Evolutionary conservation across 2,329 filamentous ascomycete species (phyloP), one percentile per base, ranked within the genome.

Genomic region (Fusarium xyrophilum): DNA sequence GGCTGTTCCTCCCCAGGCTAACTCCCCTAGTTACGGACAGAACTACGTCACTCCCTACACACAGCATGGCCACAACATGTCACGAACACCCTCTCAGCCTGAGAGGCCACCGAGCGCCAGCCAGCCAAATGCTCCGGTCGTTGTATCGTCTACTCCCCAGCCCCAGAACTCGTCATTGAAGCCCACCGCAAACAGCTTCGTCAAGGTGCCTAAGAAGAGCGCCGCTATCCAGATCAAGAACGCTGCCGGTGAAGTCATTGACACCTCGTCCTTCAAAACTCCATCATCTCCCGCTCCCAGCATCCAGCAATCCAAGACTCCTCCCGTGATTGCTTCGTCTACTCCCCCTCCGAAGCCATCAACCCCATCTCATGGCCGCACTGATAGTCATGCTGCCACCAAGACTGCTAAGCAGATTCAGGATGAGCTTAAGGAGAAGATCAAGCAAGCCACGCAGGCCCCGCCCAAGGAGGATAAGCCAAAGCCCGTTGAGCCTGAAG

Each of bases 201-300:
- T 82, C 76, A 87, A 84, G 73, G 63, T 69, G 48, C 82, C 82
- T 23, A 84, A 83, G 77, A 92, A 91, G 83, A 93, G 88, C 79
- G 89, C 89, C 48, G 89, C 91, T 2, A 91, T 97, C 69, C 84
- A 89, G 50, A 97, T 97, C 83, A 96, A 93, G 84, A 92, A 93
- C 74, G 86, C 90, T 32, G 86, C 90, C 58, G 94, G 93, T 66
- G 93, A 96, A 76, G 87, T 89, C 32, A 83, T 97, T 15, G 89
- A 93, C 72, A 86, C 84, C 82, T 92, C 82, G 76, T 87, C 80
- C 56, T 80, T 86, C 65, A 88, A 88, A 77, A 78, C 86, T 1
- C 86, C 87, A 6, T 80, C 84, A 4, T 87, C 88, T 4, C 85
- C 88, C 9, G 84, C 84, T 6, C 83, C 86, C 1, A 82, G 82